A percentile compares a stretch with the other conserved stretches of the same genome.
Evolutionary conservation across 768 basidiomycete species (phyloP).

Genomic region (Boletus reticulatus): DNA sequence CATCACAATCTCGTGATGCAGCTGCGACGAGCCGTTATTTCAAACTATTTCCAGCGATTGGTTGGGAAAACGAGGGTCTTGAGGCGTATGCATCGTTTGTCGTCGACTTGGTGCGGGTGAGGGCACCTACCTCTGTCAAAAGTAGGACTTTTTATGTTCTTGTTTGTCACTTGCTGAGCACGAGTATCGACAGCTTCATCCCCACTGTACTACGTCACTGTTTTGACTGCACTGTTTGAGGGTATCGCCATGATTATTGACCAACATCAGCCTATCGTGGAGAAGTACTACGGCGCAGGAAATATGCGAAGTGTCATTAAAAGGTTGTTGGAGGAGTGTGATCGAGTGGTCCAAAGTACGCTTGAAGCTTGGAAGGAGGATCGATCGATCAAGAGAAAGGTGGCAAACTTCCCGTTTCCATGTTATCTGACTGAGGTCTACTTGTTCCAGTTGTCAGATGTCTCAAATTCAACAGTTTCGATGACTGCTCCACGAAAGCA

Average conservation of each 20-base stretch:
- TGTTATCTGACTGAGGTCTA: not conserved
- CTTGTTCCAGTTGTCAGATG: constrained; percentile 44
- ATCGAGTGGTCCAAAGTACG: constrained; percentile 73
- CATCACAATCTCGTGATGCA: constrained; percentile 79
- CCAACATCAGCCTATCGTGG: constrained; percentile 96
- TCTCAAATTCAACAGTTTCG: constrained; percentile 39
- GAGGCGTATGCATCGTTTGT: constrained; percentile 93
- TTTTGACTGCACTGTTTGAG: constrained; percentile 90
- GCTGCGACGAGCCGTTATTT: constrained; percentile 91
- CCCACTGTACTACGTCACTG: constrained; percentile 86
- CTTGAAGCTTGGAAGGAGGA: constrained; percentile 92
- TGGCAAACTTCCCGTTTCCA: constrained; percentile 22
- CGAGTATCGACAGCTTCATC: constrained; percentile 66
- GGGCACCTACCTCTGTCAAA: constrained; percentile 78
- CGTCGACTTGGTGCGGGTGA: constrained; percentile 79
- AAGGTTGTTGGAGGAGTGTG: constrained; percentile 80
- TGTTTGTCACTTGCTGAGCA: constrained; percentile 10
- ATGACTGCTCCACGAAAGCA: constrained; percentile 32
- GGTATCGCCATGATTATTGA: constrained; percentile 94
- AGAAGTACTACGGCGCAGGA: constrained; percentile 93
- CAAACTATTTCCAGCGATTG: constrained; percentile 94
- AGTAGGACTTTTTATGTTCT: constrained; percentile 43
- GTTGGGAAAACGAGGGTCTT: constrained; percentile 90
- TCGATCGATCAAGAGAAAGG: constrained; percentile 78
- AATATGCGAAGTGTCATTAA: constrained; percentile 82